Evolutionary conservation across 2,329 filamentous ascomycete genomes (phyloP), one percentile per base, ranked within the genome.

Genomic region (Aspergillus sergii): DNA sequence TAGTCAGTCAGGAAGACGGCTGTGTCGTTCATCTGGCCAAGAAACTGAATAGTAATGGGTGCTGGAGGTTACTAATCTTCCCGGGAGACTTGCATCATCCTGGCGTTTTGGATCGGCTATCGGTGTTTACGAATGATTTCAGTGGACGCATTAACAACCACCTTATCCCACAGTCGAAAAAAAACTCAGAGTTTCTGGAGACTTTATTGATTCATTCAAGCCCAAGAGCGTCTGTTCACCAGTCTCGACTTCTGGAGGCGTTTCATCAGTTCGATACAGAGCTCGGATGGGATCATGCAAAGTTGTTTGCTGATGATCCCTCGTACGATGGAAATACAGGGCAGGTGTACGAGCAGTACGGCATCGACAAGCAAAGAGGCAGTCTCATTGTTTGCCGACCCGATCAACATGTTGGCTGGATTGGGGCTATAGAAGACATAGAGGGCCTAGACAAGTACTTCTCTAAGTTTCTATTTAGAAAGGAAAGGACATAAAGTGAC

Each of bases 361-460:
- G 69, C 1, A 66, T 71, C 19, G 55, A 60, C 21, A 45, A 53
- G n/a, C 14, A 50, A 8, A 45, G 19, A 6, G 68, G 69, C 2
- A 65, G 66, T 59, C 9, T 69, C 4, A 51, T 69, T 1, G 59
- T 71, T 5, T 64, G 63, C 30, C 68, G 70, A 7, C 70, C 69
- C n/a, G 70, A 72, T 57, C 69, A 71, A 26, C 67, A 68, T 55
- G 64, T 69, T 4, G 68, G 62, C 4, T 69, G 62, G 64, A 41
- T 68, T 4, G 68, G 66, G 26, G 30, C 23, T 5, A 2, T 70
- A 4, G 66, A 66, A 10, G 61, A 67, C 4, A 23, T 50, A 7
- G 45, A 48, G 14, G 57, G 30, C 32, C 51, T 69, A 28, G 63
- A 64, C 16, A 55, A 41, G 26, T 69, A 64, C 16, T 67, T 69